Evolutionary conservation across 2,329 filamentous ascomycete species (phyloP).

Genomic region (Myotisia sp.): DNA sequence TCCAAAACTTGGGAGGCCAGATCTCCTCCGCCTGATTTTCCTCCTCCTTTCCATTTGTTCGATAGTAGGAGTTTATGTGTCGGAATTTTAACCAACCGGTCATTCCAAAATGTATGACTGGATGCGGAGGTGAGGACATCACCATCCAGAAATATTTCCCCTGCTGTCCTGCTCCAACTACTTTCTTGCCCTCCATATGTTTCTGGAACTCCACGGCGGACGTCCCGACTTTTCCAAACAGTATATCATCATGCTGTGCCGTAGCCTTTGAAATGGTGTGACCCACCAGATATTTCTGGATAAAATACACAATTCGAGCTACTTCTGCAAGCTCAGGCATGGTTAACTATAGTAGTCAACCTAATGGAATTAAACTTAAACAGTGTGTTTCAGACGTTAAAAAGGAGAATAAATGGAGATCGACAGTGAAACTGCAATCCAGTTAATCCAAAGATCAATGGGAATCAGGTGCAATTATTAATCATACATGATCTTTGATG

Average conservation of each 20-base stretch:
- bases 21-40: conserved; percentile 46
- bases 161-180: conserved; percentile 60
- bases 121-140: conserved; percentile 63
- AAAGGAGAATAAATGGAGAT: too few species aligned
- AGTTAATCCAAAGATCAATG: too few species aligned
- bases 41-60: conserved; percentile 42
- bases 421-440: too few species aligned
- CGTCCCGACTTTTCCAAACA: conserved; percentile 85
- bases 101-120: conserved; percentile 75
- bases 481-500: too few species aligned
- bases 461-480: too few species aligned
- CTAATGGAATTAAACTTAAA: conserved; percentile 1
- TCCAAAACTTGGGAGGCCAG: conserved; percentile 87
- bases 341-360: too few species aligned
- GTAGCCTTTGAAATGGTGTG: conserved; percentile 59
- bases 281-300: conserved; percentile 69
- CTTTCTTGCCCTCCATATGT: conserved; percentile 60
- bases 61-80: conserved; percentile 66
- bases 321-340: conserved; percentile 48
- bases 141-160: conserved; percentile 96
- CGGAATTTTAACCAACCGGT: conserved; percentile 78
- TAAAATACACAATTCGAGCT: conserved; percentile 71
- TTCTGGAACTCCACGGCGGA: conserved; percentile 59
- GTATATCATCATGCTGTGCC: conserved; percentile 63
- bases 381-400: too few species aligned